Conservation (phyloP, 305 asterid species). For the Fraxinus albicans region DNA sequence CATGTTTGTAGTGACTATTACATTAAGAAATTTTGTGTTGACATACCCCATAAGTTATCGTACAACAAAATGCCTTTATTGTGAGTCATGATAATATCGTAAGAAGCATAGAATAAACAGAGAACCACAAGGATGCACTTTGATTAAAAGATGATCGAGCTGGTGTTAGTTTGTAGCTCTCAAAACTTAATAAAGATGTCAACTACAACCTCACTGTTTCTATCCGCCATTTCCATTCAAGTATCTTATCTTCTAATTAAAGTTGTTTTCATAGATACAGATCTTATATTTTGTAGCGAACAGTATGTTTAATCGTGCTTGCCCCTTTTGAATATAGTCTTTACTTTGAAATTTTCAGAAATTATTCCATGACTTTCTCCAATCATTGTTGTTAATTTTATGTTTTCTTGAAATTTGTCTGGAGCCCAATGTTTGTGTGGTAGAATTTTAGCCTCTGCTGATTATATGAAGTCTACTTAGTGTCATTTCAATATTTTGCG, state of each 20-base stretch:
- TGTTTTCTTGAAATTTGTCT: neutral
- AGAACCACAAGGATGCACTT: neutral
- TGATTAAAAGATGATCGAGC: neutral
- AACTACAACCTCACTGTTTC: neutral
- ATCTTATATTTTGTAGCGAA: neutral
- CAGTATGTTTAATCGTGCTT: neutral
- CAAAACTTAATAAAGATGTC: neutral
- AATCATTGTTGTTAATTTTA: neutral
- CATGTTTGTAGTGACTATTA: slow-evolving; percentile 7
- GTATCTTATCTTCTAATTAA: neutral
- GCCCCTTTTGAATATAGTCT: neutral
- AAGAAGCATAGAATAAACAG: neutral
- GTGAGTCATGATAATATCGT: neutral
- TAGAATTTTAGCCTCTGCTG: neutral
- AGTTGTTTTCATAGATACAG: neutral
- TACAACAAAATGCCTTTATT: neutral
- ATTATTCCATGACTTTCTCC: neutral
- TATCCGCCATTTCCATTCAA: neutral
- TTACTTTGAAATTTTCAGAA: neutral
- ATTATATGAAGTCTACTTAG: neutral
- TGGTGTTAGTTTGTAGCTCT: neutral
- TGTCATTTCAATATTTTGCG: neutral
- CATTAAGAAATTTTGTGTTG: neutral
- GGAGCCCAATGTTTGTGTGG: neutral
- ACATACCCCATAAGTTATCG: neutral